Percentiles rank a stretch among this genome's conserved stretches.
Conservation (phyloP, 257 asterid species). For the Plantago elongata region DNA sequence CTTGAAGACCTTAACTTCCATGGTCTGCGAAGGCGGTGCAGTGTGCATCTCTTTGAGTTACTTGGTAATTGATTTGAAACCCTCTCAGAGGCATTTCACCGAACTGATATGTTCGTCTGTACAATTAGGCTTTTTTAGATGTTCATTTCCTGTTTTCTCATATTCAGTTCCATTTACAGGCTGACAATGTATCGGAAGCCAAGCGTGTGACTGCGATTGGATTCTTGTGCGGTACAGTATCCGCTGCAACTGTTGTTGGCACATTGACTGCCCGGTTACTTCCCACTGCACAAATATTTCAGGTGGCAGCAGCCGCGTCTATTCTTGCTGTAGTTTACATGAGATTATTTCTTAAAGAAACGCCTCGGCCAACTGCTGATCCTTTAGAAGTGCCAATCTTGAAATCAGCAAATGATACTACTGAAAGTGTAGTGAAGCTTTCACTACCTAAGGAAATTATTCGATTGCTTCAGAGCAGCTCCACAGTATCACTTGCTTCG, state of each 20-base stretch:
- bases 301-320: constrained; percentile 26
- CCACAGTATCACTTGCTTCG: constrained; percentile 42
- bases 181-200: constrained; percentile 33
- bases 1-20: constrained; percentile 33
- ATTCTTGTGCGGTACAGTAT: constrained; percentile 28
- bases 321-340: constrained; percentile 24
- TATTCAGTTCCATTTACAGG: constrained; percentile 19
- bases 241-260: constrained; percentile 32
- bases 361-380: background rate
- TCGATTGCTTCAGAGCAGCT: constrained; percentile 38
- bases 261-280: constrained; percentile 43
- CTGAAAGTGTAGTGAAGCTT: background rate
- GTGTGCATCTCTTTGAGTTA: constrained; percentile 36
- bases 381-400: constrained; percentile 13
- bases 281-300: constrained; percentile 36
- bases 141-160: background rate
- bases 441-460: constrained; percentile 15
- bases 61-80: constrained; percentile 20
- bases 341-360: constrained; percentile 23
- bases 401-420: background rate
- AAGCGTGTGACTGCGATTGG: constrained; percentile 48
- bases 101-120: too few relatives aligned
- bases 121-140: background rate
- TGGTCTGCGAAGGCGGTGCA: constrained; percentile 31
- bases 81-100: background rate